Base-by-base conservation (phyloP, 2,329 filamentous ascomycete species). In the Alternaria gansuensis region DNA sequence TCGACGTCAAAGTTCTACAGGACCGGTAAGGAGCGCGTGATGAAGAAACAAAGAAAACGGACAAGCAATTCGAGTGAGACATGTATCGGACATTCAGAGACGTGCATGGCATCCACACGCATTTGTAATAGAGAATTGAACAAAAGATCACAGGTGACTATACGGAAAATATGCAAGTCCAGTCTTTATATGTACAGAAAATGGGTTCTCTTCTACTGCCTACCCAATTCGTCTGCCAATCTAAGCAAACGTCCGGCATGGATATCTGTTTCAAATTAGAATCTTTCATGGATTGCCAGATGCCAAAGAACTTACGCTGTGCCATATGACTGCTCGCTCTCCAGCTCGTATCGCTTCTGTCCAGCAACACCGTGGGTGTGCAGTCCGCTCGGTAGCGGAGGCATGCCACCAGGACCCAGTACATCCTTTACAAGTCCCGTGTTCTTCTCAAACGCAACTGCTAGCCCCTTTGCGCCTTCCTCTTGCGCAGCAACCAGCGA, bases 371-470 rank as follows among this genome's bases (percentile, higher is more conserved):
- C 57, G 24, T 83, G 70, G 67, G 82, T 59, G 66, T 79, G 86
- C 78, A 88, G 80, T n/a, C 91, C 89, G 71, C 88, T 88, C 14
- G 94, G 95, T 72, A 90, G 80, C n/a, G 95, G 95, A 57, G 95
- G 95, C 79, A 99, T 78, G 1, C 94, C 93, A 70, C 90, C 84
- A 43, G 90, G 84, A 51, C 91, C 88, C 63, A 97, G 77, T 56
- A 93, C 86, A 65, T 82, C 82, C 69, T 83, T 79, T 36, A 77
- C 80, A 40, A 82, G 80, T 37, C 76, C 80, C 67, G 80, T 83
- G 68, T 87, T 85, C 77, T 87, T 87, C 81, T 91, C 85, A 60
- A 97, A 89, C 63, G 88, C 90, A 54, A 86, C 85, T 34, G 90
- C 88, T 62, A 98, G 79, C 9, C 83, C 86, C 68, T 87, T 87